These are phyloP conservation scores for Euphrasia confusa DNA, from an alignment of 257 asterid species.

Conservation along the genomic window DNA sequence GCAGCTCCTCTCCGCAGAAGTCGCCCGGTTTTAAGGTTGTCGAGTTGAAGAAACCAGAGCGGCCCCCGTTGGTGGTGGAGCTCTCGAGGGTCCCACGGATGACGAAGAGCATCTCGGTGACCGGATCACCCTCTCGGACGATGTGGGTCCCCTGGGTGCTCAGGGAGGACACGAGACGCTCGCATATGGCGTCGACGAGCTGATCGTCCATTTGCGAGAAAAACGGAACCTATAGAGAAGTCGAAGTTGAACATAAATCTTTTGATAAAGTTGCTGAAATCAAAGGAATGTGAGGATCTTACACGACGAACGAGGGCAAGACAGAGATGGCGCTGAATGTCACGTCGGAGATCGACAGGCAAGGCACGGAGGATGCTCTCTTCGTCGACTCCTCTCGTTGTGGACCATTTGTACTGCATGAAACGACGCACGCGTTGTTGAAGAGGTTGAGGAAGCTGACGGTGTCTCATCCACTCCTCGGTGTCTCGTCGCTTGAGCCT, in stretches of 20 bases:
- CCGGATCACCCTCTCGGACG: constrained; percentile 90
- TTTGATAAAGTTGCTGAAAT: too few species aligned
- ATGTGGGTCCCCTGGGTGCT: constrained; percentile 73
- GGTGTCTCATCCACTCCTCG: constrained; percentile 95
- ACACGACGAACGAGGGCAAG: constrained; percentile 85
- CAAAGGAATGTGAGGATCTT: too few species aligned
- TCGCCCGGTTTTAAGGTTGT: constrained; percentile 62
- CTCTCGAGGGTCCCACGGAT: constrained; percentile 76
- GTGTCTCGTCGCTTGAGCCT: constrained; percentile 75
- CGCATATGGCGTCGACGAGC: constrained; percentile 82
- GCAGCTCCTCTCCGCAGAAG: constrained; percentile 81
- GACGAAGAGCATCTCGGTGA: constrained; percentile 68
- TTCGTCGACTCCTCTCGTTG: constrained; percentile 84
- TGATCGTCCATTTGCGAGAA: constrained; percentile 84
- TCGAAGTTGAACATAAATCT: background rate
- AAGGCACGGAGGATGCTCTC: constrained; percentile 60
- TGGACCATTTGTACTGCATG: constrained; percentile 74
- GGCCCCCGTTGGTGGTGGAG: constrained; percentile 87
- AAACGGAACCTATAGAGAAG: constrained; percentile 61
- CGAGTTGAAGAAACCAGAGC: constrained; percentile 71
- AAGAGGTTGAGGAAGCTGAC: constrained; percentile 66
- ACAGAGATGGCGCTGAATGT: constrained; percentile 80
- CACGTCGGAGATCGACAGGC: constrained; percentile 83
- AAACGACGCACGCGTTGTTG: constrained; percentile 66
- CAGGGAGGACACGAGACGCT: constrained; percentile 67